These are phyloP conservation scores for Xylaria sp. DNA, from an alignment of 2,329 filamentous ascomycete species.

Conservation along the genomic window DNA sequence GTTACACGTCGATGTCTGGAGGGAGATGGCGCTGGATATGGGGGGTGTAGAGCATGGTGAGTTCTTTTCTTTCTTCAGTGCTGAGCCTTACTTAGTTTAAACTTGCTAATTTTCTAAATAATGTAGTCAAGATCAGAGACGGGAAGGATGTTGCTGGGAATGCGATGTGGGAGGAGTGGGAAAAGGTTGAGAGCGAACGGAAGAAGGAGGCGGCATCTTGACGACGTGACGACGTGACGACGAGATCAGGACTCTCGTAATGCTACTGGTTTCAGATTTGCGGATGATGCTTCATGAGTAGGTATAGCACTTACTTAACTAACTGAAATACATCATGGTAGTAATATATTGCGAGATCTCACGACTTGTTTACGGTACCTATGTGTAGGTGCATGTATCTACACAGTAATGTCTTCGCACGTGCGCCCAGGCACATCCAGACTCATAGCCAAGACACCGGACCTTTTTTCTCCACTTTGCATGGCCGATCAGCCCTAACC, in stretches of 20 bases:
- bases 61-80: not conserved
- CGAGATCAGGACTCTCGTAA: no score
- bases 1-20: slow-evolving; percentile 26
- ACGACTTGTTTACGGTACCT: no score
- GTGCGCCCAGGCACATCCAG: not conserved
- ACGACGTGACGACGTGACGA: no score
- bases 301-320: no score
- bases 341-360: no score
- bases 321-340: no score
- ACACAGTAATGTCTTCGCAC: no score
- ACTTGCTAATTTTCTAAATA: not conserved
- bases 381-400: no score
- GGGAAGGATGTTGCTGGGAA: slow-evolving; percentile 20
- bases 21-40: slow-evolving; percentile 24
- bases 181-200: slow-evolving; percentile 16
- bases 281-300: no score
- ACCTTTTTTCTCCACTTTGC: not conserved
- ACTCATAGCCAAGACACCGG: not conserved
- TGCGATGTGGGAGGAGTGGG: slow-evolving; percentile 28
- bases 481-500: not conserved
- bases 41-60: slow-evolving; percentile 23
- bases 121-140: slow-evolving; percentile 26
- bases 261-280: no score
- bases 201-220: not conserved
- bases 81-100: not conserved